Percentiles rank a stretch among this genome's conserved stretches.
phyloP scores from a whole-genome alignment of 129 eudicot genomes.

The Flaveria linearis region DNA sequence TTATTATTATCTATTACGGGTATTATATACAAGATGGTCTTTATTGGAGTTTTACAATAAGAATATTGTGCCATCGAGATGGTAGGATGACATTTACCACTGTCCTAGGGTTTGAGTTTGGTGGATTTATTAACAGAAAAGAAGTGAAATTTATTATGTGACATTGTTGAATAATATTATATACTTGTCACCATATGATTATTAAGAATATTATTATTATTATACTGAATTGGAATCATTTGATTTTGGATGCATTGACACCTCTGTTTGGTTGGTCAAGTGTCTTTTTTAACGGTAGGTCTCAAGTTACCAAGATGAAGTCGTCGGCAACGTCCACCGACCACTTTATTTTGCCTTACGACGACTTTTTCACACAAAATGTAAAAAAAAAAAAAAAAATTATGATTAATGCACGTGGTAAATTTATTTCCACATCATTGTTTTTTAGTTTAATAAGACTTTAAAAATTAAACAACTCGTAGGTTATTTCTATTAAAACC shows the following conservation, averaged over 20 bases:
- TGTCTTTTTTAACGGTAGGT: conserved; percentile 32
- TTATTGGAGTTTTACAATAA: too few species aligned
- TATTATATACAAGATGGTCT: too few species aligned
- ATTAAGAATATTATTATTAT: not conserved
- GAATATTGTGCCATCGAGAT: too few species aligned
- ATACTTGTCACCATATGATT: not conserved
- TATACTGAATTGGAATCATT: conserved; percentile 14
- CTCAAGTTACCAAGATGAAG: conserved; percentile 25
- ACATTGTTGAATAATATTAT: not conserved
- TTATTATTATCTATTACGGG: too few species aligned
- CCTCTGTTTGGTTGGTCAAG: conserved; percentile 28
- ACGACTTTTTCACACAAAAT: conserved; percentile 3
- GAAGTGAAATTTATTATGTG: not conserved
- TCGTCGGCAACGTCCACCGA: conserved; percentile 38
- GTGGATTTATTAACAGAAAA: not conserved
- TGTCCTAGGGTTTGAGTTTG: not conserved
- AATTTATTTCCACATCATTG: not conserved
- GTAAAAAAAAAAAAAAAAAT: not conserved
- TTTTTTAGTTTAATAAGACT: too few species aligned
- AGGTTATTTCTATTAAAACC: too few species aligned
- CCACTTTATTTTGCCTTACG: not conserved
- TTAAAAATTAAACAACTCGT: too few species aligned
- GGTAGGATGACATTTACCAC: not conserved
- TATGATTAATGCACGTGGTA: conserved; percentile 11
- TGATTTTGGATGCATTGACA: conserved; percentile 27